Base-by-base conservation (phyloP, 345 rosid genomes). In the Aquilaria yunnanensis region DNA sequence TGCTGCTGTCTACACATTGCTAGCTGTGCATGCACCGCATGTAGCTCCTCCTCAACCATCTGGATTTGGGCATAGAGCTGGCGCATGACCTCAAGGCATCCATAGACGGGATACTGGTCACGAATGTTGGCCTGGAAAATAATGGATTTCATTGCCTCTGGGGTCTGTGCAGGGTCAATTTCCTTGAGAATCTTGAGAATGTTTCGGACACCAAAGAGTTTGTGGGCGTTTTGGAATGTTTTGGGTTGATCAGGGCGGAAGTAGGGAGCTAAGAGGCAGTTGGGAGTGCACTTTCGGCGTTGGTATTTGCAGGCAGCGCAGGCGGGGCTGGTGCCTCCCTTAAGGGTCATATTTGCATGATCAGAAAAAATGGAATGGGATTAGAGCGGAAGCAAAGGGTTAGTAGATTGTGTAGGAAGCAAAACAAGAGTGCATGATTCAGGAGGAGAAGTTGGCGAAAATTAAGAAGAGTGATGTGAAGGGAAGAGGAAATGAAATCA, bases 221-320 rank as follows among this genome's bases (percentile, higher is more conserved):
- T 80, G 63, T 89, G 97, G 43, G 89, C 96, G 13, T 94, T 91
- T 29, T 79, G 85, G 64, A 94, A 94, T 32, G 83, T 63, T 47
- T 79, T 78, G 0, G 96, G 89, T 31, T 87, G 83, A 59, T 91
- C 96, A 0, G 99, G 76, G 2, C 93, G 97, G 65, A 91, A 91
- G 63, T 83, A 94, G 2, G 96, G 96, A 0, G 96, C 89, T 3
- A 94, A 67, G 4, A 76, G 93, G 52, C 99, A 94, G 47, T 86
- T 86, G 0, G 83, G 49, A 5, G 76, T 60, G 76, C 99, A 94
- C 65, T 83, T 84, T 60, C 93, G 73, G 23, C 96, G 73, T 60
- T 80, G 97, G 81, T 82, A 87, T 72, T 94, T 94, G 90, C 99
- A 94, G 9, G 88, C 88, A 31, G 97, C 99, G 50, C 99, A 94